Evolutionary conservation across 495 filamentous ascomycete species (phyloP).

Genomic region (Chaetomium cochliodes): DNA sequence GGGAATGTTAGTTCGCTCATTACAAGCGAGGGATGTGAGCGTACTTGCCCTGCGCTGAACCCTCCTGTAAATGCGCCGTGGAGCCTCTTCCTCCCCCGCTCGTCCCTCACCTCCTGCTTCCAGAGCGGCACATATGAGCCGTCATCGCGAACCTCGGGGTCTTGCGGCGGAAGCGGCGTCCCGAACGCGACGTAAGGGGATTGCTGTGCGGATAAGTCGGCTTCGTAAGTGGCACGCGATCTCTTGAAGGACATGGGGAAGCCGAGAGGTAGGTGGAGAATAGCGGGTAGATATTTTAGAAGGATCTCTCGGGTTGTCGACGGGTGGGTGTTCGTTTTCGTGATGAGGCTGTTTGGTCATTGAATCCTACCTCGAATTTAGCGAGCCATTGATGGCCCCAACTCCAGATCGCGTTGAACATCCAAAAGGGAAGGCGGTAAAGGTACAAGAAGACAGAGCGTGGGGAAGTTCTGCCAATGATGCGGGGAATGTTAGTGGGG

Average conservation of each 20-base stretch:
- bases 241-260: constrained; percentile 74
- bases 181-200: constrained; percentile 82
- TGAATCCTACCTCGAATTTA: not conserved
- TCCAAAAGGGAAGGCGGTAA: not conserved
- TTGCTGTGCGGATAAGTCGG: constrained; percentile 68
- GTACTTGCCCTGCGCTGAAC: constrained; percentile 84
- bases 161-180: constrained; percentile 78
- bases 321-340: not conserved
- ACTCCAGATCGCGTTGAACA: not conserved
- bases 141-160: constrained; percentile 79
- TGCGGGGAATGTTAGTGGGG: not conserved
- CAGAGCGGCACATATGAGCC: constrained; percentile 91
- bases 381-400: not conserved
- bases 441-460: not conserved
- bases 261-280: not conserved
- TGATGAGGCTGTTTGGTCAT: not conserved
- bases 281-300: not conserved
- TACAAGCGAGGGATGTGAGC: no score
- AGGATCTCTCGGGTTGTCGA: not conserved
- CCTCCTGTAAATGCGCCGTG: constrained; percentile 98
- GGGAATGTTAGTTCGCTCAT: constrained; percentile 9
- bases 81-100: constrained; percentile 83
- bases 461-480: not conserved
- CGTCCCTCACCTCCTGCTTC: constrained; percentile 97
- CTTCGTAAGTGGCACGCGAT: constrained; percentile 72